Evolutionary conservation across 768 basidiomycete species (phyloP), one percentile per base, ranked within the genome.

Genomic region (Tylopilus felleus): DNA sequence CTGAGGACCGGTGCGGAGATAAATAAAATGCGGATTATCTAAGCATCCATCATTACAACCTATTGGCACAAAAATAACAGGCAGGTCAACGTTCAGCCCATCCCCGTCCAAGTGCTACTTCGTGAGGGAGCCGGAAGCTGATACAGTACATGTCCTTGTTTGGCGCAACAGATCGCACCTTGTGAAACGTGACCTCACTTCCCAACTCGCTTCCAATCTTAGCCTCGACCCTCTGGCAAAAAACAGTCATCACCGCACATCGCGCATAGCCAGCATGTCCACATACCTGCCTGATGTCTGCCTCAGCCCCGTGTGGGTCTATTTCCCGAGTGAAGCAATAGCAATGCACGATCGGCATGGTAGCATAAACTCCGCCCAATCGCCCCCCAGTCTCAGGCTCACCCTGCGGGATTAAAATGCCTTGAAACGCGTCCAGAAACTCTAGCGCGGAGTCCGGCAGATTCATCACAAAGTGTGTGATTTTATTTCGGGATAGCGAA

Each of bases 131-230:
- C 58, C 82, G 71, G 77, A 99, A 98, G 69, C 88, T 88, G 51
- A 99, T 81, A 71, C 96, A 95, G 70, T 95, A 98, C 96, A 98
- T 98, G 64, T 93, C 88, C 73, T 99, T 98, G 72, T 84, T 89
- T 8, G 96, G 96, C 1, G 97, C 93, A 10, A 98, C 97, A 10
- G 88, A 87, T 51, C 97, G 85, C 46, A 99, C 95, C 59, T 85
- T 78, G 63, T 93, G 86, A 8, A 92, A 67, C 14, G 70, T 68
- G 36, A 77, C 74, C 22, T 81, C 78, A 12, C 75, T 73, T 14
- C 74, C 72, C 49, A 96, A 62, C 35, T 72, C 49, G 60, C 76
- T 67, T 28, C 84, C 85, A 28, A 97, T 72, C 59, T 74, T 77
- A 51, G 82, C 78, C 65, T 84, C 84, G 17, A 89, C 90, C 60